Evolutionary conservation across 1,139 yeast genomes (phyloP), one percentile per base, ranked within the genome.

Genomic region (Scheffersomyces illinoinensis): DNA sequence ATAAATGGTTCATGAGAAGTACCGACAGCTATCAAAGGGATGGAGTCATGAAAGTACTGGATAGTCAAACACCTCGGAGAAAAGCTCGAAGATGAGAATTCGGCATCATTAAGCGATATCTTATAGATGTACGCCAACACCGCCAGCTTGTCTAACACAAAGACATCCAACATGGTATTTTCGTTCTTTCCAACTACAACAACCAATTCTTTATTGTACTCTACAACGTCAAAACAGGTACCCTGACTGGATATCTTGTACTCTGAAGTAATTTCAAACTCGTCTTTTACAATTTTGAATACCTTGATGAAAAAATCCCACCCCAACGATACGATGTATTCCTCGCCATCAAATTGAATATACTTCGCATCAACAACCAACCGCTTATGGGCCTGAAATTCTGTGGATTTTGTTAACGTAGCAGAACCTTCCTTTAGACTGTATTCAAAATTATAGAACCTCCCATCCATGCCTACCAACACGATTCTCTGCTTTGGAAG

Each of bases 1-100:
- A 90, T 86, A 66, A 79, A 89, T 2, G 97, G 97, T 39, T 85
- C 83, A 65, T 90, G 95, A 0, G 93, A 87, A 0, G 97, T 91
- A 0, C 87, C 91, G 1, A 87, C 81, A 0, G 85, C 85, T 20
- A 86, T 64, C 60, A 77, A 64, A 8, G 80, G 77, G 5, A 67
- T 60, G 3, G 66, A 58, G 12, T 46, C 55, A 4, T 57, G 59
- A 17, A 60, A 57, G 12, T 59, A 55, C 53, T 60, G 62, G 46
- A 82, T 66, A 4, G 78, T 66, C 52, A 88, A 73, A 51, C 76
- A 74, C 72, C 87, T 77, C 2, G 91, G 89, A 21, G 88, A 82
- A 70, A 91, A 91, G 1, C 87, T 83, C 59, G 86, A 83, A 48
- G 88, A 82, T n/a, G 87, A 82, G 66, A 89, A 90, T 65, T 89